Evolutionary conservation across 352 stramenopile genomes (phyloP).

Genomic region (Pythium brachiatum): DNA sequence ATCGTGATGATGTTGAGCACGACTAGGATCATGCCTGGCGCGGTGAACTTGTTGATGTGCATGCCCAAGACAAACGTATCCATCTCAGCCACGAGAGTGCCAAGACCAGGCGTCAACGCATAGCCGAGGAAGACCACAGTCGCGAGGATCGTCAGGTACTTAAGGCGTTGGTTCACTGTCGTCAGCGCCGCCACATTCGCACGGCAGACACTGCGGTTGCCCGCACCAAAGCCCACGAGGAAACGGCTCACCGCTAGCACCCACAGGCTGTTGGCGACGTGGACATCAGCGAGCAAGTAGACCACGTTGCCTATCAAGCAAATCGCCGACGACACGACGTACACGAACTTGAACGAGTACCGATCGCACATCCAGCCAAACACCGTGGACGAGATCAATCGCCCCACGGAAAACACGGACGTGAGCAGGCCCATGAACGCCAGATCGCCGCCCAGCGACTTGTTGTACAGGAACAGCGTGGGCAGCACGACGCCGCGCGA

Average conservation of each 20-base stretch:
- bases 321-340: conserved; percentile 72
- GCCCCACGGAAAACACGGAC: conserved; percentile 77
- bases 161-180: conserved; percentile 65
- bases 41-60: conserved; percentile 78
- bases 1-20: conserved; percentile 66
- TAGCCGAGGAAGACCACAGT: conserved; percentile 79
- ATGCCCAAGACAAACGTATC: conserved; percentile 57
- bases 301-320: conserved; percentile 75
- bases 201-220: conserved; percentile 75
- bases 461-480: conserved; percentile 83
- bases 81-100: conserved; percentile 58
- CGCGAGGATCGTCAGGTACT: conserved; percentile 70
- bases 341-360: conserved; percentile 80
- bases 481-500: conserved; percentile 74
- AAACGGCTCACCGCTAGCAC: conserved; percentile 63
- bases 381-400: conserved; percentile 75
- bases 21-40: conserved; percentile 60
- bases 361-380: conserved; percentile 85
- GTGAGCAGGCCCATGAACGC: conserved; percentile 82
- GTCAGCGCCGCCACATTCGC: conserved; percentile 72
- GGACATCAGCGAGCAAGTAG: conserved; percentile 63
- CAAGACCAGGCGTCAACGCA: conserved; percentile 66
- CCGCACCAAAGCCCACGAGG: conserved; percentile 73
- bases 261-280: conserved; percentile 51
- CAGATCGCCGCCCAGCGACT: conserved; percentile 70